Evolutionary conservation across 768 basidiomycete species (phyloP).

Genomic region (Termitomyces sp.): DNA sequence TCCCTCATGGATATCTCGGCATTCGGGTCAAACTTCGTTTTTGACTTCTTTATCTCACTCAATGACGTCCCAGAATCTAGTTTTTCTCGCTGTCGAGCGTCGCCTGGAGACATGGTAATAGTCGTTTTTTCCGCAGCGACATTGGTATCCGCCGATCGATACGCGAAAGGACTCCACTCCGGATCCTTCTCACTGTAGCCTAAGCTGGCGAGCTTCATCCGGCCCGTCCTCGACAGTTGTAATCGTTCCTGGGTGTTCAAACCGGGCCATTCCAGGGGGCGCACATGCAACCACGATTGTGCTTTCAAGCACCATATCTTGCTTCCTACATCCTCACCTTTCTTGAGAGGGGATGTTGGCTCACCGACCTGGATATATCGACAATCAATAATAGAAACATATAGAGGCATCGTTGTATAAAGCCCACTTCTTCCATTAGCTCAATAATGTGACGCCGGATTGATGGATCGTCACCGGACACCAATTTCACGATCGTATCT

Average conservation of each 20-base stretch:
- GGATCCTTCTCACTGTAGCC: conserved; percentile 57
- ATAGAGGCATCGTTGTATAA: background rate
- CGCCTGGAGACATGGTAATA: conserved; percentile 1
- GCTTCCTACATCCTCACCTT: conserved; percentile 27
- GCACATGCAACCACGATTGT: conserved; percentile 60
- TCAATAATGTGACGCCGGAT: conserved; percentile 38
- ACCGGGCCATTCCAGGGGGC: conserved; percentile 58
- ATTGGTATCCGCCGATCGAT: conserved; percentile 17
- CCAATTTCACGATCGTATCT: conserved; percentile 40
- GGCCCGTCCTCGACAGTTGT: conserved; percentile 47
- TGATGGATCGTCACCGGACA: conserved; percentile 36
- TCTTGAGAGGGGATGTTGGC: conserved; percentile 26
- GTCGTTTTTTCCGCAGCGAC: conserved; percentile 5
- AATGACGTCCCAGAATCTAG: conserved; percentile 33
- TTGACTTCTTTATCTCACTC: conserved; percentile 42
- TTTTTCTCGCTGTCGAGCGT: conserved; percentile 8
- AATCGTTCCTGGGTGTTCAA: conserved; percentile 44
- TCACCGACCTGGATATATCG: conserved; percentile 45
- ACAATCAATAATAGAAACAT: background rate
- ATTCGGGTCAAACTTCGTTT: conserved; percentile 35
- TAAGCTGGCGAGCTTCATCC: conserved; percentile 40
- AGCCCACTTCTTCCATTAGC: conserved; percentile 47
- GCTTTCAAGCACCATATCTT: conserved; percentile 51
- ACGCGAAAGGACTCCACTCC: conserved; percentile 52
- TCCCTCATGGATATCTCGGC: conserved; percentile 43